Percentiles rank a stretch among this genome's conserved stretches.
Conservation (phyloP, 306 rosid genomes). For the Quercus rubra region DNA sequence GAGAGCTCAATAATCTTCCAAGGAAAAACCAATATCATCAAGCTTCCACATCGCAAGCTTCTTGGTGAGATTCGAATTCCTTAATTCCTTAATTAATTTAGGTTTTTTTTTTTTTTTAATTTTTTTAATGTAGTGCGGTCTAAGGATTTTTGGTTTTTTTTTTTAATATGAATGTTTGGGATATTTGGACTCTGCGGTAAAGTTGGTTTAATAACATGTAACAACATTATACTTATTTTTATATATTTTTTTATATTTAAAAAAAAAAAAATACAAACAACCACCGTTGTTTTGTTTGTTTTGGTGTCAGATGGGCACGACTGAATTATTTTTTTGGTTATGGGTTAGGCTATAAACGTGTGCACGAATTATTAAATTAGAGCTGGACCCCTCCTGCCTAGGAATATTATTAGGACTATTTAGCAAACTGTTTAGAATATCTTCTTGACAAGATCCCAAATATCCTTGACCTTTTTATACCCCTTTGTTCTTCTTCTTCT, state of each 20-base stretch:
- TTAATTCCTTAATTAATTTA: background rate
- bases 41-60: conserved; percentile 62
- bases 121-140: background rate
- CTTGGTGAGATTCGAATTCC: conserved; percentile 22
- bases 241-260: too few species aligned
- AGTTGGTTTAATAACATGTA: too few species aligned
- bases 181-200: too few species aligned
- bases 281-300: background rate
- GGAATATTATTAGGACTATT: background rate
- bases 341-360: conserved; percentile 16
- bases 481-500: background rate
- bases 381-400: background rate
- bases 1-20: background rate
- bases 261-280: too few species aligned
- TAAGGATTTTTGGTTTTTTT: background rate
- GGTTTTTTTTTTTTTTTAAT: background rate
- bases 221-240: too few species aligned
- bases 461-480: background rate
- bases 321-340: conserved; percentile 4
- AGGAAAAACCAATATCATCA: conserved; percentile 4
- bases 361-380: conserved; percentile 16
- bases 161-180: background rate
- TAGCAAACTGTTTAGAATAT: background rate
- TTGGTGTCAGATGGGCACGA: conserved; percentile 43
- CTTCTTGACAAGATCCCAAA: background rate